Evolutionary conservation across 1,284 basidiomycete species (phyloP), one percentile per base, ranked within the genome.

Genomic region (Papiliotrema flavescens): DNA sequence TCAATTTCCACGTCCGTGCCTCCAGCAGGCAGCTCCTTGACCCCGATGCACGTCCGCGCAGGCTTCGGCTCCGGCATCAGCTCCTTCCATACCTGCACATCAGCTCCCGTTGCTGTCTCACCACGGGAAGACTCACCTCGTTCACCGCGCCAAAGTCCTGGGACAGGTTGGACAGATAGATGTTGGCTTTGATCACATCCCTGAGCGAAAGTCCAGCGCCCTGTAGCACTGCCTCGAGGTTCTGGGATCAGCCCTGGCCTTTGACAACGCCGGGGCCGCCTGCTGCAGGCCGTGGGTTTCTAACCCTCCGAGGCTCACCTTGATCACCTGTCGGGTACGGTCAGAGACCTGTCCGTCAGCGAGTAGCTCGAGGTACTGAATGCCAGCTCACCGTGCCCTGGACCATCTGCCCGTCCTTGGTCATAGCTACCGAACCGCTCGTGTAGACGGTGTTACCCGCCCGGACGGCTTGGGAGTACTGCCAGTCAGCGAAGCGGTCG

Each of bases 1-100:
- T 87, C 85, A 43, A 87, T 83, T 76, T 86, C 84, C 32, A 87
- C 80, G 56, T 80, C 80, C 2, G 83, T 84, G 13, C 82, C 82
- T 22, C 71, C 70, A 49, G 83, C 61, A 0, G 85, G 84, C 15
- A 87, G 79, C 20, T 79, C 71, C 2, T 79, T 80, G 17, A 87
- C 85, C 3, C 84, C 85, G 40, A 88, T 73, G 65, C 84, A 86
- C 11, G 85, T 86, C 43, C 85, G 78, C 24, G 84, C 84, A 22
- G 84, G 85, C 63, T 83, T 79, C 15, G 77, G 79, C 19, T 67
- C 65, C 19, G 73, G 73, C 71, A 75, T 70, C 37, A 71, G 32
- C 51, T 70, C 65, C 53, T 70, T 66, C 64, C 65, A 73, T 15
- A 71, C 62, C 63, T 66, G 48, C 35, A 36, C 17, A 44, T 56